phyloP scores from a whole-genome alignment of 1,284 basidiomycete genomes.

The Cerioporus squamosus region DNA sequence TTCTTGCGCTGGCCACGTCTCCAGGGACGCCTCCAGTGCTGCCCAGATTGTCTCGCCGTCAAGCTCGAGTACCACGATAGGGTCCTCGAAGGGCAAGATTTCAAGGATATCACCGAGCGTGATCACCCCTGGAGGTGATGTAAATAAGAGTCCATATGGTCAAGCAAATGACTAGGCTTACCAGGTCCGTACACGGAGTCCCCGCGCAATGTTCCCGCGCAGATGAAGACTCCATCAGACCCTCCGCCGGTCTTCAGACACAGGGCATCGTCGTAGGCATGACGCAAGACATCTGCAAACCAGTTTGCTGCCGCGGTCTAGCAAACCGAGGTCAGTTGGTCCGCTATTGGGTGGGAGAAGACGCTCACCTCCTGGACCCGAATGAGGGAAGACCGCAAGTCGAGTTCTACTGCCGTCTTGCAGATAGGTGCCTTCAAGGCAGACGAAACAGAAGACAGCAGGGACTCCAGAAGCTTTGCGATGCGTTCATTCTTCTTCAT shows the following conservation, averaged over 20 bases:
- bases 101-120: conserved; percentile 87
- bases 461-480: conserved; percentile 61
- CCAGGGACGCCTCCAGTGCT: conserved; percentile 76
- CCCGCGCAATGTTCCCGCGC: conserved; percentile 87
- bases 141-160: background rate
- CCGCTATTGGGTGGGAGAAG: background rate
- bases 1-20: conserved; percentile 89
- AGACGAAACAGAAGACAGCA: conserved; percentile 75
- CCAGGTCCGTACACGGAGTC: conserved; percentile 88
- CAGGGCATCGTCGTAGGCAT: conserved; percentile 85
- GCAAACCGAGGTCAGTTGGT: background rate
- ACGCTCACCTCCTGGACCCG: conserved; percentile 65
- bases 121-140: conserved; percentile 3
- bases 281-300: conserved; percentile 86
- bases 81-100: conserved; percentile 90
- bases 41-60: conserved; percentile 86
- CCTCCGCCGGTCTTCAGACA: conserved; percentile 63
- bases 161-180: conserved; percentile 26
- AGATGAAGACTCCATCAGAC: conserved; percentile 81
- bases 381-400: conserved; percentile 78
- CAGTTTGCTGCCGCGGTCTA: conserved; percentile 87
- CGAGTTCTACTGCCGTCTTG: conserved; percentile 69
- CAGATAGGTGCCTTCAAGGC: conserved; percentile 78
- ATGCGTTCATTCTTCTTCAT: conserved; percentile 65
- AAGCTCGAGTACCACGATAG: conserved; percentile 81